phyloP scores from a whole-genome alignment of 169 alveolate genomes.

The Plasmodium gonderi region DNA sequence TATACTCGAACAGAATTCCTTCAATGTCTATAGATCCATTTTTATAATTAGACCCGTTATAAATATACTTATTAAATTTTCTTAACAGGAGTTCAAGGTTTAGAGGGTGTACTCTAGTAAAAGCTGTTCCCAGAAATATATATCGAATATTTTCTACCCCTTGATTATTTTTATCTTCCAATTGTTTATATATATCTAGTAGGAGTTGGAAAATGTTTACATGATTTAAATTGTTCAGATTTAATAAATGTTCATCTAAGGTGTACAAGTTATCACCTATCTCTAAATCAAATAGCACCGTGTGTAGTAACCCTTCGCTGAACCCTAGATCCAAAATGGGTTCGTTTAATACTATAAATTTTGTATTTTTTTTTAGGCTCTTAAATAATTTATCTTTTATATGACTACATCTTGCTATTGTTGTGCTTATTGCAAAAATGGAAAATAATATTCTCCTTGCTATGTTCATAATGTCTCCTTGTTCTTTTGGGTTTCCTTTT shows the following conservation, averaged over 20 bases:
- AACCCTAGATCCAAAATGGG: conserved; percentile 46
- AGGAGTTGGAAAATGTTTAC: conserved; percentile 9
- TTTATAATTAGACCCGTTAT: conserved; percentile 14
- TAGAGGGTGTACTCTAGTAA: conserved; percentile 43
- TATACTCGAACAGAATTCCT: conserved; percentile 44
- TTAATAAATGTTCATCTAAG: conserved; percentile 29
- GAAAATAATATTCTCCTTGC: not conserved
- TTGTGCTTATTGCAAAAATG: not conserved
- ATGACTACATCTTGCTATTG: not conserved
- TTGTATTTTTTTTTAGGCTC: conserved; percentile 15
- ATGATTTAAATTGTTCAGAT: conserved; percentile 21
- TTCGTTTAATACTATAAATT: conserved; percentile 42
- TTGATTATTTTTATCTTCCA: not conserved
- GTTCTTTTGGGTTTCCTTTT: not conserved
- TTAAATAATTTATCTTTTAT: conserved; percentile 53
- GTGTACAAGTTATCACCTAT: conserved; percentile 32
- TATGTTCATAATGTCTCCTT: not conserved
- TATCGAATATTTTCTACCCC: conserved; percentile 32
- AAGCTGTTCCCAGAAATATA: conserved; percentile 10
- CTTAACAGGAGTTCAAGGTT: conserved; percentile 40
- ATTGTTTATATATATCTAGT: conserved; percentile 11
- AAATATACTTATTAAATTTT: conserved; percentile 50
- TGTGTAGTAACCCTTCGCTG: conserved; percentile 35
- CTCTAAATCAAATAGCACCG: conserved; percentile 49
- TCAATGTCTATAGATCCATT: conserved; percentile 36